Evolutionary conservation across 495 filamentous ascomycete species (phyloP).

Genomic region (Delitschia confertaspora): DNA sequence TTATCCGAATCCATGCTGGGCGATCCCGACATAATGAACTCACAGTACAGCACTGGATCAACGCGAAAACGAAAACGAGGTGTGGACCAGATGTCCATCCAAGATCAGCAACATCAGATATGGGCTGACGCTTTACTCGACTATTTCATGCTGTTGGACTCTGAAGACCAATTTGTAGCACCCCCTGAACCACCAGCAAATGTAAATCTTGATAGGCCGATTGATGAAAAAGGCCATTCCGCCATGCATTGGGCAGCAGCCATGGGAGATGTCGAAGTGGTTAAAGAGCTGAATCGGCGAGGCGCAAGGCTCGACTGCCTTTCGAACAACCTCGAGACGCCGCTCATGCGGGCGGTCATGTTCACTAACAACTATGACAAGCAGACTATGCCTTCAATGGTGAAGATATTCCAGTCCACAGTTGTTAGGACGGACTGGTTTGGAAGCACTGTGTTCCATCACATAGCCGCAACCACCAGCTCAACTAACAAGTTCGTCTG

Average conservation of each 20-base stretch:
- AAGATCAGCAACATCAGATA: conserved; percentile 72
- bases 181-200: conserved; percentile 70
- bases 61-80: conserved; percentile 74
- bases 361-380: conserved; percentile 96
- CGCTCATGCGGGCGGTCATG: conserved; percentile 84
- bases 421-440: conserved; percentile 65
- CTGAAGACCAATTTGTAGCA: conserved; percentile 54
- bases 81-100: conserved; percentile 50
- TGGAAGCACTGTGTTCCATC: conserved; percentile 81
- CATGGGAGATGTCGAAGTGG: conserved; percentile 94
- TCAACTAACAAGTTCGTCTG: conserved; percentile 71
- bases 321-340: conserved; percentile 80
- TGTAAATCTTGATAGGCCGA: conserved; percentile 77
- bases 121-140: conserved; percentile 89
- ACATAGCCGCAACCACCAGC: conserved; percentile 75
- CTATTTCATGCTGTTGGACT: conserved; percentile 79
- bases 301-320: conserved; percentile 58
- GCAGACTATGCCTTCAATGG: conserved; percentile 69
- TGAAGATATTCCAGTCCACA: conserved; percentile 68
- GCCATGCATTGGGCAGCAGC: conserved; percentile 93
- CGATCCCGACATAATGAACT: conserved; percentile 65
- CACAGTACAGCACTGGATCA: conserved; percentile 56
- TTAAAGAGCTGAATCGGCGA: conserved; percentile 70
- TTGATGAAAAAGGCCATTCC: conserved; percentile 81
- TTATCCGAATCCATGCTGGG: conserved; percentile 74